These are phyloP conservation scores for Phytophthora syringae DNA, from an alignment of 352 stramenopile genomes.

Conservation along the genomic window DNA sequence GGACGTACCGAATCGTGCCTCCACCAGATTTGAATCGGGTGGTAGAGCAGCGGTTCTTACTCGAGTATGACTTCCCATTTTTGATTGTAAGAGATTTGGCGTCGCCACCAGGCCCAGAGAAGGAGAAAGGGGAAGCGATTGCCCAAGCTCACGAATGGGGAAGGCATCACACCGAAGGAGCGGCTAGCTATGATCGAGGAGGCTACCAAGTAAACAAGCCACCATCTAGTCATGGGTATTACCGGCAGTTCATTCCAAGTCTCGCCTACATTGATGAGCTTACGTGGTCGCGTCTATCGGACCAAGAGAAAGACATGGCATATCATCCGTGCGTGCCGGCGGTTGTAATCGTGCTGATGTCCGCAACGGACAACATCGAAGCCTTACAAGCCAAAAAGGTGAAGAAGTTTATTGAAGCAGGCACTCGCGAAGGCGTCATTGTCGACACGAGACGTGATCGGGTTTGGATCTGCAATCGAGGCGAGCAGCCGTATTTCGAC, in stretches of 20 bases:
- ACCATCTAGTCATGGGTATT: not conserved
- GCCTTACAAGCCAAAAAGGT: no score
- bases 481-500: no score
- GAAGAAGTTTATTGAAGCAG: no score
- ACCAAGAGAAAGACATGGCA: conserved; percentile 1
- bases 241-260: conserved; percentile 6
- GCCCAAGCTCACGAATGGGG: not conserved
- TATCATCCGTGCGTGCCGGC: conserved; percentile 6
- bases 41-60: conserved; percentile 15
- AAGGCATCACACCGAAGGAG: not conserved
- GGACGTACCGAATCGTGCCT: conserved; percentile 15
- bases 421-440: no score
- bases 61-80: conserved; percentile 38
- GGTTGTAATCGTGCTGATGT: not conserved
- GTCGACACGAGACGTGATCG: no score
- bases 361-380: no score
- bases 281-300: conserved; percentile 4
- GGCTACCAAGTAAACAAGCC: not conserved
- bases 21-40: conserved; percentile 35
- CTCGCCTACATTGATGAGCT: conserved; percentile 4
- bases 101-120: not conserved
- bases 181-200: not conserved
- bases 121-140: not conserved
- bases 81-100: conserved; percentile 17
- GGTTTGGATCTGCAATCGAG: no score